Percentiles rank a stretch among this genome's conserved stretches.
These are phyloP conservation scores for Carpinus fangiana DNA, from an alignment of 306 rosid species.

Conservation along the genomic window DNA sequence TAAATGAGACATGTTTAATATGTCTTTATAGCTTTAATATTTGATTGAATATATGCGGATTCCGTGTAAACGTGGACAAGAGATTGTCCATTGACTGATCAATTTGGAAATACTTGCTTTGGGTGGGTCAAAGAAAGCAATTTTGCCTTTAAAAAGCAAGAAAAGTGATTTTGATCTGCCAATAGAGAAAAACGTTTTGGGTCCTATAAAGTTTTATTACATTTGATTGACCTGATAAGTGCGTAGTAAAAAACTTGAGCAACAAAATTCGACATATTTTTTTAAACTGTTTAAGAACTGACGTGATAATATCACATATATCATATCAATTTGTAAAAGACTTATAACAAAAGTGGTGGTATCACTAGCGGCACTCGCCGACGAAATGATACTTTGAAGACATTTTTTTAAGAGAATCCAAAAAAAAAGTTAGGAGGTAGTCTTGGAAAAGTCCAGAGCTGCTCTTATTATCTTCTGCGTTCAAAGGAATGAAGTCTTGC, in stretches of 20 bases:
- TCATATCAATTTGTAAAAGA: no score
- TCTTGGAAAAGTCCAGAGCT: background rate
- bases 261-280: no score
- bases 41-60: background rate
- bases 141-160: background rate
- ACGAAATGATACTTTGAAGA: background rate
- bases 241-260: no score
- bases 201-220: no score
- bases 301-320: no score
- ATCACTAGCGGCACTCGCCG: no score
- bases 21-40: background rate
- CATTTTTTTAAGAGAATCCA: background rate
- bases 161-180: background rate
- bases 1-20: background rate
- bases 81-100: background rate
- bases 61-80: background rate
- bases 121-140: background rate
- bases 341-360: no score
- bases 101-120: background rate
- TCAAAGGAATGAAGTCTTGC: conserved; percentile 15
- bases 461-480: conserved; percentile 5
- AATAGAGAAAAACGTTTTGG: no score
- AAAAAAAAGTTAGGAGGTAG: background rate
- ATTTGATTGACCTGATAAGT: no score
- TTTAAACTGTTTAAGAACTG: no score